These are phyloP conservation scores for Starmerella bombicola DNA, from an alignment of 805 yeast species.

Conservation along the genomic window DNA sequence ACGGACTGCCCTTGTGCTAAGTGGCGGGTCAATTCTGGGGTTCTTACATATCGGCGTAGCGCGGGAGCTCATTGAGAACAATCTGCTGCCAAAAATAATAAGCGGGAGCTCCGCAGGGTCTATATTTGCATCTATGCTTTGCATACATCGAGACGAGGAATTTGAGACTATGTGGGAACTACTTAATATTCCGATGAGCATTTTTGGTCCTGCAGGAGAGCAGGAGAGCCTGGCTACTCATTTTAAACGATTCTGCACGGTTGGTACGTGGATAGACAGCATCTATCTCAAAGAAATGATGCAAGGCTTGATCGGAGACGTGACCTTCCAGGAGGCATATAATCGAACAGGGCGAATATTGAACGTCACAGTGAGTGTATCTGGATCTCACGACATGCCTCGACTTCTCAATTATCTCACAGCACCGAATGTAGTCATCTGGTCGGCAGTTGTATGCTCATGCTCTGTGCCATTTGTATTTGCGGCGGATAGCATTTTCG, in stretches of 20 bases:
- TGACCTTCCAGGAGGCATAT: constrained; percentile 89
- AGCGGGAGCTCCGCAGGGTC: constrained; percentile 97
- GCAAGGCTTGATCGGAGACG: constrained; percentile 68
- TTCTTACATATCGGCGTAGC: constrained; percentile 85
- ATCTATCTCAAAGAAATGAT: constrained; percentile 58
- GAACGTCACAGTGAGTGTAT: constrained; percentile 87
- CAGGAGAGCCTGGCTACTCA: constrained; percentile 42
- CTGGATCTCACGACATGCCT: constrained; percentile 84
- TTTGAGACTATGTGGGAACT: constrained; percentile 39
- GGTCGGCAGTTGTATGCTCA: constrained; percentile 86
- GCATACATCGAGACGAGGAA: constrained; percentile 69
- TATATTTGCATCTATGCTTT: constrained; percentile 77
- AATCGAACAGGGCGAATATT: constrained; percentile 87
- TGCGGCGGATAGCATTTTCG: constrained; percentile 73
- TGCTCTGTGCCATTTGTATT: constrained; percentile 91
- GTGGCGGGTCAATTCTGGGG: constrained; percentile 95
- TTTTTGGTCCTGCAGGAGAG: constrained; percentile 44
- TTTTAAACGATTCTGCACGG: constrained; percentile 53
- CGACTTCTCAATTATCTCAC: constrained; percentile 78
- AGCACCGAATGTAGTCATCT: constrained; percentile 79
- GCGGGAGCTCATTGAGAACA: constrained; percentile 59
- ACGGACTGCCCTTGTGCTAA: constrained; percentile 81
- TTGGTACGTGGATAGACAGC: constrained; percentile 83
- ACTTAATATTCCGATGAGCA: constrained; percentile 39
- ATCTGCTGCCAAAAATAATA: constrained; percentile 70